Conservation (phyloP, 768 basidiomycete species). For the Podaxis sp. region DNA sequence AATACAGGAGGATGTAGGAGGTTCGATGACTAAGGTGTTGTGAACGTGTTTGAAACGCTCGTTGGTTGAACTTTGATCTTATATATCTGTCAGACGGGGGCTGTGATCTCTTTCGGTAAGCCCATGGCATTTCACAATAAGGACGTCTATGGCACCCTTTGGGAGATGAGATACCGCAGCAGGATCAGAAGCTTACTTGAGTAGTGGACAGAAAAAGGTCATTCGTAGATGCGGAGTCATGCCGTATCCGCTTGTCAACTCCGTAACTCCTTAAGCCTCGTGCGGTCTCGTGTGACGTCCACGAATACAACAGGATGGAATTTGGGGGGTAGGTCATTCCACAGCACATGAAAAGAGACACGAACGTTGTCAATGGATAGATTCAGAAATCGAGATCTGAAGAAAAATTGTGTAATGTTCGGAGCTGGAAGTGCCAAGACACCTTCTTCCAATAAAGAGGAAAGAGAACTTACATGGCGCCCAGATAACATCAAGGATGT, state of each 20-base stretch:
- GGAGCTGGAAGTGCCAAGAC: constrained; percentile 1
- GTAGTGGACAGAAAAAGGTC: background rate
- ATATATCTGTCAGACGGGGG: background rate
- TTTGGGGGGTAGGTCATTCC: background rate
- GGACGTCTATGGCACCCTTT: constrained; percentile 2
- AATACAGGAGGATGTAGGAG: background rate
- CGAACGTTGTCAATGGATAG: background rate
- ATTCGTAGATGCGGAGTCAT: constrained; percentile 12
- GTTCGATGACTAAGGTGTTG: background rate
- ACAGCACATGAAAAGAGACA: background rate
- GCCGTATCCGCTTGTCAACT: background rate
- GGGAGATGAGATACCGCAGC: constrained; percentile 5
- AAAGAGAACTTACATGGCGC: constrained; percentile 3
- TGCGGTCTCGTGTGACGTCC: constrained; percentile 4
- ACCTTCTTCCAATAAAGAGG: background rate
- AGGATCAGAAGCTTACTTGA: constrained; percentile 1
- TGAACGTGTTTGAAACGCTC: background rate
- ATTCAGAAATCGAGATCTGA: constrained; percentile 4
- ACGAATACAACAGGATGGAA: background rate
- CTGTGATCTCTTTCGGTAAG: background rate
- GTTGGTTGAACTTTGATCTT: background rate
- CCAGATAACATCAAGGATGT: background rate
- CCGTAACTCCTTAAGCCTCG: background rate
- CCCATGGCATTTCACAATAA: background rate
- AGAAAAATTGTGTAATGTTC: too few relatives aligned